These are phyloP conservation scores for Raddia distichophylla DNA, from an alignment of 176 grass and related monocot species.

Conservation along the genomic window DNA sequence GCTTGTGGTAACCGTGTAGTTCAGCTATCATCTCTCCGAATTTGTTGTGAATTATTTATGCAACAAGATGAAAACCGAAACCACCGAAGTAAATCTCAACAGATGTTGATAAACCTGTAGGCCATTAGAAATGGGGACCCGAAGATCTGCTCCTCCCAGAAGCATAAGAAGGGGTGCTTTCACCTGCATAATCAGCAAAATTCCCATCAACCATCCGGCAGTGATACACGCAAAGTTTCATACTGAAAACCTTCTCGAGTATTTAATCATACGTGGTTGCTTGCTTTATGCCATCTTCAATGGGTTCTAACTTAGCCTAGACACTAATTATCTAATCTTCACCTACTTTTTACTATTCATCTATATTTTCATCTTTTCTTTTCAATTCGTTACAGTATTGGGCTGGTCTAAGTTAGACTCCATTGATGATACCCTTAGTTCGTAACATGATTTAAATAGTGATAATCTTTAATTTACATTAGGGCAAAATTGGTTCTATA, in stretches of 20 bases:
- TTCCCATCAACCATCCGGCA: neutral
- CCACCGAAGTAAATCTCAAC: neutral
- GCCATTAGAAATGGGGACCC: constrained; percentile 55
- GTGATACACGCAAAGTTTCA: neutral
- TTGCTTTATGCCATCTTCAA: neutral
- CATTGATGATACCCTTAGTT: neutral
- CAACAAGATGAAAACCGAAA: neutral
- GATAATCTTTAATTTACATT: neutral
- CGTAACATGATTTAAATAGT: neutral
- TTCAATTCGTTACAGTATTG: too few relatives aligned
- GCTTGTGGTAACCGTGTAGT: neutral
- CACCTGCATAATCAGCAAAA: constrained; percentile 44
- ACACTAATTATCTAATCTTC: too few relatives aligned
- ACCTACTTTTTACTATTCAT: too few relatives aligned
- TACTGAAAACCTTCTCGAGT: neutral
- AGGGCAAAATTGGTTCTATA: too few relatives aligned
- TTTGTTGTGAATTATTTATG: neutral
- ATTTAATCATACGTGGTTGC: neutral
- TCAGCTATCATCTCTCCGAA: neutral
- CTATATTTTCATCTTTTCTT: too few relatives aligned
- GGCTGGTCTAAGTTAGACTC: too few relatives aligned
- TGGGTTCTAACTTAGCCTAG: too few relatives aligned
- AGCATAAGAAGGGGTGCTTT: constrained; percentile 59
- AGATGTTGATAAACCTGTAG: constrained; percentile 44
- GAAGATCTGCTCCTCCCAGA: constrained; percentile 62